Evolutionary conservation across 306 rosid genomes (phyloP), one percentile per base, ranked within the genome.

Genomic region (Alnus rubra): DNA sequence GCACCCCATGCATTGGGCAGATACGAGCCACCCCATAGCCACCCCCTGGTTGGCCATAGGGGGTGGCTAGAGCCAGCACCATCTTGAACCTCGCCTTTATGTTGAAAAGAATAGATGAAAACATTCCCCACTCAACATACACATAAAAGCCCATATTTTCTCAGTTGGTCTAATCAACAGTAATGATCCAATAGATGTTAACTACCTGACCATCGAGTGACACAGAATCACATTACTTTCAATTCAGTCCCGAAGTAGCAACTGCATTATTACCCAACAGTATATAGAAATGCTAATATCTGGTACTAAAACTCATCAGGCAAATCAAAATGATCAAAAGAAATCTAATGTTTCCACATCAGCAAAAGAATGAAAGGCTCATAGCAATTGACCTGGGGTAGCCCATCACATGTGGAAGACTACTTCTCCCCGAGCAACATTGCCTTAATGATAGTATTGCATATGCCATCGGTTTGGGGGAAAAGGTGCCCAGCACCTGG

Each of bases 401-500:
- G 79, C 80, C 69, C 37, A 52, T 74, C 28, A 72, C 3, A 69
- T 23, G 71, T 18, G 74, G 79, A 84, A 54, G 80, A 49, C 76
- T 84, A 85, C 60, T 80, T 54, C 80, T 82, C 80, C 75, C 72
- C 87, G 2, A 44, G 11, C 67, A 92, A 19, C 74, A 92, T 89
- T 9, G 88, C 81, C 84, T 83, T 85, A 1, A 92, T 42, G 72
- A 90, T 79, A 71, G 84, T 77, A 30, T 92, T 88, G 23, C 78
- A 54, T 82, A 85, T 47, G 9, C 94, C 97, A 62, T 88, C 88
- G 28, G 83, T 86, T 31, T 23, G 4, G 2, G 84, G 85, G 78
- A 94, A 89, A 37, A 83, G 14, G 86, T 94, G 97, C 45, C 98
- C 97, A 23, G 89, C 81, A 65, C 97, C 97, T 9, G 88, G 82